Conservation (phyloP, 1,284 basidiomycete genomes). For the Ustilago loliicola region DNA sequence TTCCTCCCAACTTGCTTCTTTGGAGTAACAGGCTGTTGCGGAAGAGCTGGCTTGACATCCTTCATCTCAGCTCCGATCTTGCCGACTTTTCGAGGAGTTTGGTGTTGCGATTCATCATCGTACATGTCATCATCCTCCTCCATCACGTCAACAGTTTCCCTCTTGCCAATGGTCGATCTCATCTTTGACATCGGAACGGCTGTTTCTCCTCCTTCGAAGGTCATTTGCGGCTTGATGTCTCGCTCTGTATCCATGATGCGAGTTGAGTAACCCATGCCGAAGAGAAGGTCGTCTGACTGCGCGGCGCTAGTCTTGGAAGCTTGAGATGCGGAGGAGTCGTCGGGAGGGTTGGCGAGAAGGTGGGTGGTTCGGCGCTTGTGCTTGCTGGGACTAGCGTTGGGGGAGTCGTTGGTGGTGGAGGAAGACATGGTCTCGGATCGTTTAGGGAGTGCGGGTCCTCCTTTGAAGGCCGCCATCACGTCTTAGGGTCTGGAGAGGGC, state of each 20-base stretch:
- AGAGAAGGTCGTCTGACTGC: slow-evolving; percentile 4
- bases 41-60: not conserved
- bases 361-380: slow-evolving; percentile 16
- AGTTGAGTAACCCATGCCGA: not conserved
- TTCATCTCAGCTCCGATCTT: not conserved
- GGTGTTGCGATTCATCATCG: not conserved
- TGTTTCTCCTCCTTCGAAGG: slow-evolving; percentile 1
- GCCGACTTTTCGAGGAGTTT: not conserved
- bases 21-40: slow-evolving; percentile 21
- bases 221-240: not conserved
- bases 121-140: not conserved
- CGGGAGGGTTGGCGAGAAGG: slow-evolving; percentile 25
- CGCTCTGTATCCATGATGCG: not conserved
- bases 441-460: slow-evolving; percentile 33
- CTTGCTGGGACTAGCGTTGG: not conserved
- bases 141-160: not conserved
- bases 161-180: slow-evolving; percentile 17
- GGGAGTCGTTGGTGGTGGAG: not conserved
- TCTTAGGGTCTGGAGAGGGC: not conserved
- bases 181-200: slow-evolving; percentile 14
- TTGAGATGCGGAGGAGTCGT: not conserved
- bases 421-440: slow-evolving; percentile 8
- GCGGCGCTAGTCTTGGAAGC: too few relatives aligned
- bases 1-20: slow-evolving; percentile 16
- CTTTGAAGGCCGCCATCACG: slow-evolving; percentile 27